phyloP scores from a whole-genome alignment of 306 rosid species.

The Lupinus albus region DNA sequence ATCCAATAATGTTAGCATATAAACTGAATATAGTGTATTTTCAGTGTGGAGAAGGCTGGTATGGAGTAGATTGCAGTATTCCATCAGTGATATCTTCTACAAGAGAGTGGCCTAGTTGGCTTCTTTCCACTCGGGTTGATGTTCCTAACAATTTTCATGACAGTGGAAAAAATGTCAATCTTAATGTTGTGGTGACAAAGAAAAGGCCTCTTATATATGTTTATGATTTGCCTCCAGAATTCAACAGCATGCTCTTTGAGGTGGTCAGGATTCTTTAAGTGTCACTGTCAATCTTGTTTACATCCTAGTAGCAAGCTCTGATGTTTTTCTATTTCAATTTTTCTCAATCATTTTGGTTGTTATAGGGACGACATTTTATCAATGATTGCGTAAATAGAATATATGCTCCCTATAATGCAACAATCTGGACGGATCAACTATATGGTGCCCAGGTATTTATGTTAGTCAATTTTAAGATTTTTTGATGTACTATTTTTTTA shows the following conservation, averaged over 20 bases:
- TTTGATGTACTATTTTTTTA: too few relatives aligned
- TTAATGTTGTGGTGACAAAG: slow-evolving; percentile 67
- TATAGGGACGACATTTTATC: slow-evolving; percentile 91
- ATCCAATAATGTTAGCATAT: slow-evolving; percentile 37
- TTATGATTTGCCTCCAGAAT: slow-evolving; percentile 82
- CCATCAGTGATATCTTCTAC: slow-evolving; percentile 74
- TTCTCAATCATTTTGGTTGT: slow-evolving; percentile 32
- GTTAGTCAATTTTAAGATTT: slow-evolving; percentile 21
- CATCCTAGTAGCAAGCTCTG: slow-evolving; percentile 36
- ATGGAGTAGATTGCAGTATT: slow-evolving; percentile 91
- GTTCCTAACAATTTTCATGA: slow-evolving; percentile 52
- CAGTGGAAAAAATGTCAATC: slow-evolving; percentile 50
- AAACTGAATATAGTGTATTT: slow-evolving; percentile 44
- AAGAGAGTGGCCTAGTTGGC: slow-evolving; percentile 92
- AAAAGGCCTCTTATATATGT: slow-evolving; percentile 91
- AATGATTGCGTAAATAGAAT: slow-evolving; percentile 87
- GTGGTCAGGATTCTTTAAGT: slow-evolving; percentile 60
- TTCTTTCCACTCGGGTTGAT: slow-evolving; percentile 78
- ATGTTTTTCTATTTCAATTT: slow-evolving; percentile 25
- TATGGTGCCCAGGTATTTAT: slow-evolving; percentile 89
- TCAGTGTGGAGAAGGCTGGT: slow-evolving; percentile 94
- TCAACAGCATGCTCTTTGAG: slow-evolving; percentile 90
- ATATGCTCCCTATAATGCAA: slow-evolving; percentile 66
- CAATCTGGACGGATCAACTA: slow-evolving; percentile 78
- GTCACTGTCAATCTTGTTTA: slow-evolving; percentile 29